Conservation (phyloP, 768 basidiomycete species). For the Leccinum ochraceum region DNA sequence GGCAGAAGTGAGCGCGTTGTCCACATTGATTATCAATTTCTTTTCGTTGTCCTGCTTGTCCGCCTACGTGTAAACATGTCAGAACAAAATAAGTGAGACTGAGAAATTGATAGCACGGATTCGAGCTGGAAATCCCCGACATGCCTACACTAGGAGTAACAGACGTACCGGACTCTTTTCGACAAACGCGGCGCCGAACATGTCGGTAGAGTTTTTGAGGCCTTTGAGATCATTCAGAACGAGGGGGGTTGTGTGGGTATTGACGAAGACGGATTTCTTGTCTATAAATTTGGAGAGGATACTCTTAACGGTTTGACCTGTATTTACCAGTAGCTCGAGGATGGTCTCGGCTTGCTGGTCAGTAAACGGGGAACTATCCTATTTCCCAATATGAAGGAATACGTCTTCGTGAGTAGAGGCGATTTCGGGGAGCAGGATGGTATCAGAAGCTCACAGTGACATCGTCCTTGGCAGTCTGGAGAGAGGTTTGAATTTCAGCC, state of each 20-base stretch:
- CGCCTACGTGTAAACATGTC: neutral
- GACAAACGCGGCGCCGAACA: neutral
- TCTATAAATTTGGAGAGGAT: neutral
- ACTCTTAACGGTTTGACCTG: neutral
- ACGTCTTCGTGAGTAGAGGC: neutral
- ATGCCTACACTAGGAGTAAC: neutral
- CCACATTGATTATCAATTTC: neutral
- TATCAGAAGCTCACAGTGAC: neutral
- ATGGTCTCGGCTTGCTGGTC: neutral
- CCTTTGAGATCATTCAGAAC: neutral
- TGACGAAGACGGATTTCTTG: neutral
- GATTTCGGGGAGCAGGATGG: neutral
- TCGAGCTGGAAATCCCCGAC: neutral
- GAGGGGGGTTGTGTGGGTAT: rapidly evolving
- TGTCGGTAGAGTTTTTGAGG: neutral
- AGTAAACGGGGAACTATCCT: constrained; percentile 1
- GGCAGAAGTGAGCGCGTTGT: neutral
- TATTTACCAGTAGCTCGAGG: rapidly evolving
- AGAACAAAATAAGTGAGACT: neutral
- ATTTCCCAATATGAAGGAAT: neutral
- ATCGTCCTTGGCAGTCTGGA: neutral
- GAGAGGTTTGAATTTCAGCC: rapidly evolving
- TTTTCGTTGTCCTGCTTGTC: neutral
- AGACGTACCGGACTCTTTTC: constrained; percentile 5
- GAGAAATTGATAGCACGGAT: neutral